Evolutionary conservation across 352 stramenopile genomes (phyloP).

Genomic region (Halophytophthora batemanensis): DNA sequence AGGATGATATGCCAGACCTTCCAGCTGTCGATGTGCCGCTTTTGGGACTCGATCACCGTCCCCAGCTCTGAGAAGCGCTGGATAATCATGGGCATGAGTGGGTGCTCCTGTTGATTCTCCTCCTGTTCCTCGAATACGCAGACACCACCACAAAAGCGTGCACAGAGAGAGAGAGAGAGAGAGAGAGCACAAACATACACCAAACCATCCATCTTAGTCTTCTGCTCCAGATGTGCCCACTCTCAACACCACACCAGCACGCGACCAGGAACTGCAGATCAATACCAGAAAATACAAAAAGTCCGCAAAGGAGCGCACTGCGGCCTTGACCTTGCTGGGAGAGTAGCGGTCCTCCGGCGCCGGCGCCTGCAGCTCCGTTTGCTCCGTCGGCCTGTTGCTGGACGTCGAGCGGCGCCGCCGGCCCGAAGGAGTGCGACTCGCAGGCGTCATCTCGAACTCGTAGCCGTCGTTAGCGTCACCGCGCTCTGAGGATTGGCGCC

Average conservation of each 20-base stretch:
- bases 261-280: conserved; percentile 1
- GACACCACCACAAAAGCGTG: conserved; percentile 5
- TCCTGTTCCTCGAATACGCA: conserved; percentile 63
- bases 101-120: conserved; percentile 66
- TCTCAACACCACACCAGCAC: background rate
- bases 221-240: conserved; percentile 2
- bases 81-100: conserved; percentile 78
- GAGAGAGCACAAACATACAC: conserved; percentile 22
- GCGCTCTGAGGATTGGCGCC: conserved; percentile 18
- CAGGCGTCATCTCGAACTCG: conserved; percentile 60
- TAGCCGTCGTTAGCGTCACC: conserved; percentile 22
- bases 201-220: conserved; percentile 36
- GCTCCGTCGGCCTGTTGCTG: conserved; percentile 8
- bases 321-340: conserved; percentile 65
- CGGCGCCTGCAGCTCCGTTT: conserved; percentile 3
- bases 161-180: too few relatives aligned
- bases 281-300: conserved; percentile 83
- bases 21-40: conserved; percentile 81
- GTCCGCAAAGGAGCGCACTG: conserved; percentile 79
- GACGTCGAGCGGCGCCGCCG: conserved; percentile 28
- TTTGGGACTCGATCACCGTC: conserved; percentile 82
- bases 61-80: conserved; percentile 72
- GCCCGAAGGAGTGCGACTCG: conserved; percentile 32
- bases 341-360: conserved; percentile 56
- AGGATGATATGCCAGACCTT: conserved; percentile 29